Evolutionary conservation across 2,329 filamentous ascomycete species (phyloP).

Genomic region (Scedosporium dehoogii): DNA sequence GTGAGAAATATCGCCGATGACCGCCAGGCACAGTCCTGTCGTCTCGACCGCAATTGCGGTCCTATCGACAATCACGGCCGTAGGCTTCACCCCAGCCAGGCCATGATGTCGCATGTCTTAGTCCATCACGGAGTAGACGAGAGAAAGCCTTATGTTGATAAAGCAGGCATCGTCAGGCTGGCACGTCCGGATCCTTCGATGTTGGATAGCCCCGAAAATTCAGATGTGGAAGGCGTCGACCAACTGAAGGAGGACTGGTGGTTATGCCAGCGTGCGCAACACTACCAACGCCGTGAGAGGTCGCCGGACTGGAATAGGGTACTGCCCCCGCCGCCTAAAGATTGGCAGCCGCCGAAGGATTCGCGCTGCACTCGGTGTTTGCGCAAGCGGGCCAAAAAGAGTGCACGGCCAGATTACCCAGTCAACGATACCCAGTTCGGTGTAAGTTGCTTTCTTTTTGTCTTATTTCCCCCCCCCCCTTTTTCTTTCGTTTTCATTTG

Average conservation of each 20-base stretch:
- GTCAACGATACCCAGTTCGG: background rate
- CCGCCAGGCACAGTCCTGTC: no score
- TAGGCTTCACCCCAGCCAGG: no score
- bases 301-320: background rate
- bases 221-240: no score
- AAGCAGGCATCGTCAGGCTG: no score
- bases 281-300: background rate
- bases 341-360: background rate
- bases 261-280: background rate
- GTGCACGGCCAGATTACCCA: background rate
- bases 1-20: no score
- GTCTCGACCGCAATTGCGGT: no score
- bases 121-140: no score
- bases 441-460: background rate
- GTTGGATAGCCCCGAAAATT: no score
- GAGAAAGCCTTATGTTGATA: no score
- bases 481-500: background rate
- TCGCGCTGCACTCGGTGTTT: background rate
- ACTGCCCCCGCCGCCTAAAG: background rate
- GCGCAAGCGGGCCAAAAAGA: background rate
- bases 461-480: background rate
- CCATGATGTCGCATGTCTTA: no score
- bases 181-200: no score
- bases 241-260: background rate
- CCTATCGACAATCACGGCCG: no score